These are phyloP conservation scores for Colletotrichum lindemuthianum DNA, from an alignment of 2,329 filamentous ascomycete genomes.

Conservation along the genomic window DNA sequence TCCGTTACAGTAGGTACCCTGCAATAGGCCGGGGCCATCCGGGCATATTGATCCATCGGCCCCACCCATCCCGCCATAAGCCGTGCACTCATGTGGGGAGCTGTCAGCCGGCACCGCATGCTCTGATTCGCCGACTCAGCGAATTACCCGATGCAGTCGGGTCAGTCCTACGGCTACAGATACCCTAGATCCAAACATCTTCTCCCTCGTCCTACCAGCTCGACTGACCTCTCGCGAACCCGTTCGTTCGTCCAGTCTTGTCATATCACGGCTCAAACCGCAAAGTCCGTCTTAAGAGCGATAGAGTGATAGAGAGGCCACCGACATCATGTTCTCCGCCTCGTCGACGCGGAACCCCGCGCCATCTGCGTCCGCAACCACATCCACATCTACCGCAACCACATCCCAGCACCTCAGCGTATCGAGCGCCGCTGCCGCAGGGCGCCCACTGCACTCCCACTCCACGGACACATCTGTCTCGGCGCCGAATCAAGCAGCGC, in stretches of 20 bases:
- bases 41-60: background rate
- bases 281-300: background rate
- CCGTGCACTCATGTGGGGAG: conserved; percentile 19
- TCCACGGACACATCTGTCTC: conserved; percentile 34
- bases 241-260: too few species aligned
- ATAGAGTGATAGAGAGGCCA: background rate
- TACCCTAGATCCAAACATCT: background rate
- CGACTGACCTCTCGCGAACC: background rate
- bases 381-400: conserved; percentile 18
- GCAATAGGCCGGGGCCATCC: background rate
- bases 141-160: conserved; percentile 28
- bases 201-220: background rate
- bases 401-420: conserved; percentile 27
- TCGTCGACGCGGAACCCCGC: conserved; percentile 22
- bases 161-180: conserved; percentile 4
- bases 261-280: background rate
- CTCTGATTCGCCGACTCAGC: conserved; percentile 26
- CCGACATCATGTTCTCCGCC: conserved; percentile 29
- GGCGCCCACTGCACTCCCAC: conserved; percentile 18
- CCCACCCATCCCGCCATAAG: conserved; percentile 19
- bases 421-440: conserved; percentile 24
- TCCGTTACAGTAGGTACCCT: too few species aligned
- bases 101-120: background rate
- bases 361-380: background rate
- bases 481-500: conserved; percentile 17